phyloP scores from a whole-genome alignment of 179 eudicot species.

The Amaranthus tricolor region DNA sequence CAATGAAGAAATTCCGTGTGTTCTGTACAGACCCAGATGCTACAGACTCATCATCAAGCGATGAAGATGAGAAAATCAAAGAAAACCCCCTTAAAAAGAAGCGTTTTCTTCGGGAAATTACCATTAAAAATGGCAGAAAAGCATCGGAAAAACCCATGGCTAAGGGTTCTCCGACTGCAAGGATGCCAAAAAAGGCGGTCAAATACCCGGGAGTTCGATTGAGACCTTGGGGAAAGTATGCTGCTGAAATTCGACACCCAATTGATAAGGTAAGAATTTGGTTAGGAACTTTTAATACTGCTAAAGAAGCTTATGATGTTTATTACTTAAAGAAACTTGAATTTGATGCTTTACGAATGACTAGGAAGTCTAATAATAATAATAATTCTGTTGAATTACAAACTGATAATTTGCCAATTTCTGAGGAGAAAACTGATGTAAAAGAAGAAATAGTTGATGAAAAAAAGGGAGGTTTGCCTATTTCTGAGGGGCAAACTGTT shows the following conservation, averaged over 20 bases:
- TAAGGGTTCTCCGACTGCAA: neutral
- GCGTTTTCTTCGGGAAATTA: conserved; percentile 29
- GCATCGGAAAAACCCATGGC: conserved; percentile 5
- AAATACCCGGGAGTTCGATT: conserved; percentile 26
- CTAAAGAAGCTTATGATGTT: conserved; percentile 34
- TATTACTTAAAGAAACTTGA: conserved; percentile 33
- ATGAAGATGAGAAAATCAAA: conserved; percentile 14
- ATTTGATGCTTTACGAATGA: conserved; percentile 21
- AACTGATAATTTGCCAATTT: neutral
- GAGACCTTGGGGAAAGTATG: conserved; percentile 35
- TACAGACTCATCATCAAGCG: conserved; percentile 35
- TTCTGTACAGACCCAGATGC: conserved; percentile 39
- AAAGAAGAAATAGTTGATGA: neutral
- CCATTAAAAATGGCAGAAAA: neutral
- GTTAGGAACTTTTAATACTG: conserved; percentile 41
- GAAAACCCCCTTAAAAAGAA: conserved; percentile 21
- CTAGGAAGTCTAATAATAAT: neutral
- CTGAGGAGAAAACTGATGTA: neutral
- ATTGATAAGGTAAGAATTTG: conserved; percentile 28
- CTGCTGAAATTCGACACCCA: conserved; percentile 33
- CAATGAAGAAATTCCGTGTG: conserved; percentile 35
- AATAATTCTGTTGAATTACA: neutral
- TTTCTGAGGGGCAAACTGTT: neutral
- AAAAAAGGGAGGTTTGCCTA: neutral
- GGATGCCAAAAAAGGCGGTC: conserved; percentile 1